phyloP scores from a whole-genome alignment of 202 grass and related monocot species.

The Bolboschoenoplectus hybrid region DNA sequence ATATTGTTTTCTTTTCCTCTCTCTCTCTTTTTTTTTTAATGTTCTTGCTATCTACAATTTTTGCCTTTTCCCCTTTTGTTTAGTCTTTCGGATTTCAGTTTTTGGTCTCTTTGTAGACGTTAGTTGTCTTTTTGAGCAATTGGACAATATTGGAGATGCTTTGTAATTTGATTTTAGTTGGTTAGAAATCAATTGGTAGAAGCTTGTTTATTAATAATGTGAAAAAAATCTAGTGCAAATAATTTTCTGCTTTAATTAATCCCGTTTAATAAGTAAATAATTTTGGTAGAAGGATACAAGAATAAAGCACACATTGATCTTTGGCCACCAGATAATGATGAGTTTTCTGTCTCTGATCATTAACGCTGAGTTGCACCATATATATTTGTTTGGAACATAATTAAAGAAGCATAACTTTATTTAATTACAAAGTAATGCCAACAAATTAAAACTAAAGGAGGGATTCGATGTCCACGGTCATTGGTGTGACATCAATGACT shows the following conservation, averaged over 20 bases:
- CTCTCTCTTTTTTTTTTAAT: slow-evolving; percentile 27
- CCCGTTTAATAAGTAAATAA: neutral
- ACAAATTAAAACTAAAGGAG: neutral
- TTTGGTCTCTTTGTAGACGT: neutral
- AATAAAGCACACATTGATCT: neutral
- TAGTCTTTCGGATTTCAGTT: slow-evolving; percentile 1
- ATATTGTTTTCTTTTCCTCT: slow-evolving; percentile 26
- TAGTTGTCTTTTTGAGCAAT: neutral
- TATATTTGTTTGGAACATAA: neutral
- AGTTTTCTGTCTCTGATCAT: neutral
- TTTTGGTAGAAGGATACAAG: neutral
- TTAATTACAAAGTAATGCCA: neutral
- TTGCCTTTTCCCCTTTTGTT: slow-evolving; percentile 10
- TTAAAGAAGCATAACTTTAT: neutral
- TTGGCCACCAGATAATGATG: neutral
- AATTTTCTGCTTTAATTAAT: neutral
- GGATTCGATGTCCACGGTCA: no score
- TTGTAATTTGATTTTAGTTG: neutral
- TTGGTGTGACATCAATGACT: neutral
- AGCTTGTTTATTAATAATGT: neutral
- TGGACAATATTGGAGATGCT: neutral
- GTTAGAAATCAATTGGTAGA: neutral
- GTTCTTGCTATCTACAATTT: slow-evolving; percentile 34
- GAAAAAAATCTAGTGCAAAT: neutral
- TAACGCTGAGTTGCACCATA: neutral